Evolutionary conservation across 352 stramenopile species (phyloP), one percentile per base, ranked within the genome.

Genomic region (Lagenidium giganteum): DNA sequence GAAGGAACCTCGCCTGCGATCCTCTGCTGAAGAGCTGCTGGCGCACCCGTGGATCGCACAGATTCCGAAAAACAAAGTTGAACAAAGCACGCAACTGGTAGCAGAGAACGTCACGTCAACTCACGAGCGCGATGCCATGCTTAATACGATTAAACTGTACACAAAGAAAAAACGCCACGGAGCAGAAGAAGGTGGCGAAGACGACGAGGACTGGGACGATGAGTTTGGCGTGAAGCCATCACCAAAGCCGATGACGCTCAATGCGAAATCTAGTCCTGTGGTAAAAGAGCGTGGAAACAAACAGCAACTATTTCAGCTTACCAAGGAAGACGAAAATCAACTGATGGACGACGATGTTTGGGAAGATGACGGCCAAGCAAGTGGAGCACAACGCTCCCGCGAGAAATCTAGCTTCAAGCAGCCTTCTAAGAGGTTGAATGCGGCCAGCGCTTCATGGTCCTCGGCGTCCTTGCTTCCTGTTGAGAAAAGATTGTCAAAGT

Each of bases 21-120:
- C 61, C 22, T 93, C 79, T 4, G 88, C 88, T 0, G 69, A 84
- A 6, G 83, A 97, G 42, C 71, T 97, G 33, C 63, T 97, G 3
- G 42, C 44, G 25, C 85, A 96, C 47, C 87, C 88, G 20, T 97
- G 90, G 90, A 94, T 97, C 41, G 69, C 76, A 4, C 80, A 91
- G 42, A 93, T 93, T 47, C 83, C 81, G 0, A 82, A 83, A 26
- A 93, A 82, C 46, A 95, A 95, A 48, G 76, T 95, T 8, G 79
- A 93, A 24, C 80, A 94, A 57, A 94, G 79, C 45, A 83, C 82
- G 5, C 82, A 91, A 46, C 59, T 87, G 14, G 71, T 94, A n/a
- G 55, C 57, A 20, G 70, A 87, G 36, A 83, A 68, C 33, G 80
- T 92, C 17, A 86, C 75, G 4, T 91, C 77, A n/a, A 67, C 59